phyloP scores from a whole-genome alignment of 495 filamentous ascomycete genomes.

The Hypoxylon lienhwacheense region DNA sequence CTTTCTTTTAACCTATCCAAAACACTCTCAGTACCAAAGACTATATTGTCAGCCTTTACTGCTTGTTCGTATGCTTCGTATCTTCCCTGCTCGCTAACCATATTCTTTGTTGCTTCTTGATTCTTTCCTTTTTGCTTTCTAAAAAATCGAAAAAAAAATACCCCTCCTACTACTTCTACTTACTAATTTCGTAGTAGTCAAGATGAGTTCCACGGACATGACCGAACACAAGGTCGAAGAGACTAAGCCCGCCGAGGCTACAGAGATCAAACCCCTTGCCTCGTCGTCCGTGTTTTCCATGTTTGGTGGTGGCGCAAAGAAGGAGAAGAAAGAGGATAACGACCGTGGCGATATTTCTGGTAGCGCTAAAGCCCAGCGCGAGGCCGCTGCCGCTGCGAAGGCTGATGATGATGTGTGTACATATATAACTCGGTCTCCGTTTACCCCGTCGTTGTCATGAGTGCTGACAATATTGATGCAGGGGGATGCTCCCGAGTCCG shows the following conservation, averaged over 20 bases:
- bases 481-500: slow-evolving; percentile 76
- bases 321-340: slow-evolving; percentile 72
- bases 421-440: neutral
- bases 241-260: slow-evolving; percentile 41
- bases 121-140: slow-evolving; percentile 15
- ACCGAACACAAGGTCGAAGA: slow-evolving; percentile 44
- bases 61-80: neutral
- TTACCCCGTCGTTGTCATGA: neutral
- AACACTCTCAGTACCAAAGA: neutral
- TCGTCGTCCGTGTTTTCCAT: slow-evolving; percentile 79
- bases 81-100: neutral
- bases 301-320: slow-evolving; percentile 94
- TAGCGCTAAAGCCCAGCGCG: slow-evolving; percentile 82
- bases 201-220: slow-evolving; percentile 49
- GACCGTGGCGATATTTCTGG: slow-evolving; percentile 79
- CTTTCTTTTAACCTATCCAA: neutral
- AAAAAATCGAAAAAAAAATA: neutral
- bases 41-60: neutral
- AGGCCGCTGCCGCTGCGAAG: slow-evolving; percentile 59
- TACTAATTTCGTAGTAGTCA: slow-evolving; percentile 29
- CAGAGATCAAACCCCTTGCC: slow-evolving; percentile 45
- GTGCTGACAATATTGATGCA: slow-evolving; percentile 39
- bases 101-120: neutral
- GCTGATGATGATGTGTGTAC: slow-evolving; percentile 46
- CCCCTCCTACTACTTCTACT: neutral